These are phyloP conservation scores for Setaria viridis DNA, from an alignment of 202 grass and related monocot species.

Conservation along the genomic window DNA sequence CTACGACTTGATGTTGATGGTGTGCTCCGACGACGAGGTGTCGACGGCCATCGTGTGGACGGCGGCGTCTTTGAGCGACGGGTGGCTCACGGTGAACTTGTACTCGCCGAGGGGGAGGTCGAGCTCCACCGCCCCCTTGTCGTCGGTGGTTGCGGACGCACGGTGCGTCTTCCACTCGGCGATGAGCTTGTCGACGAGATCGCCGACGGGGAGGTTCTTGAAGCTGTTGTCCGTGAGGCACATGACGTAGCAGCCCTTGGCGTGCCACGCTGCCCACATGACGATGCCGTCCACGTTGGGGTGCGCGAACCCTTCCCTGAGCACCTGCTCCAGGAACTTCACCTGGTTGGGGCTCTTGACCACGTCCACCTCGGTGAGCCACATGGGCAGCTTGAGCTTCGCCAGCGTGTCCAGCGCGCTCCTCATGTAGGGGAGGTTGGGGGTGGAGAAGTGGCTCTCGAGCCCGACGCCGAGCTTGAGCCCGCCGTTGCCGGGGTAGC, in stretches of 20 bases:
- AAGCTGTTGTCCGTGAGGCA: conserved; percentile 78
- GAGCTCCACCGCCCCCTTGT: conserved; percentile 41
- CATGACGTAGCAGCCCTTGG: conserved; percentile 64
- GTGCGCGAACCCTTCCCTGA: conserved; percentile 78
- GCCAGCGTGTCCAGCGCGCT: conserved; percentile 68
- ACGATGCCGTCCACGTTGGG: conserved; percentile 69
- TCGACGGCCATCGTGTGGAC: conserved; percentile 25
- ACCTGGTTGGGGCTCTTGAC: conserved; percentile 56
- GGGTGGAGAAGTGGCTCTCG: conserved; percentile 74
- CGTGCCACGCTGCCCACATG: conserved; percentile 74
- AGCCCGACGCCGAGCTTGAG: conserved; percentile 68
- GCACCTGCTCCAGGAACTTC: conserved; percentile 63
- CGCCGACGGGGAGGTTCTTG: conserved; percentile 61
- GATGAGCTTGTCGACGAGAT: conserved; percentile 75
- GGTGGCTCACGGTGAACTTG: conserved; percentile 50
- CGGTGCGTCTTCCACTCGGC: conserved; percentile 59
- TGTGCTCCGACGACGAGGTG: neutral
- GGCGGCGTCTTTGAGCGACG: conserved; percentile 15
- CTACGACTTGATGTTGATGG: neutral
- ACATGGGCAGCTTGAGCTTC: conserved; percentile 67
- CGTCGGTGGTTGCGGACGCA: conserved; percentile 30
- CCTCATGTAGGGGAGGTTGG: conserved; percentile 76
- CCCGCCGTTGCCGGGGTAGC: conserved; percentile 36
- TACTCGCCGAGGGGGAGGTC: conserved; percentile 62
- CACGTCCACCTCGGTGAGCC: conserved; percentile 91